Evolutionary conservation across 768 basidiomycete genomes (phyloP).

Genomic region (Sarcodon sp.): DNA sequence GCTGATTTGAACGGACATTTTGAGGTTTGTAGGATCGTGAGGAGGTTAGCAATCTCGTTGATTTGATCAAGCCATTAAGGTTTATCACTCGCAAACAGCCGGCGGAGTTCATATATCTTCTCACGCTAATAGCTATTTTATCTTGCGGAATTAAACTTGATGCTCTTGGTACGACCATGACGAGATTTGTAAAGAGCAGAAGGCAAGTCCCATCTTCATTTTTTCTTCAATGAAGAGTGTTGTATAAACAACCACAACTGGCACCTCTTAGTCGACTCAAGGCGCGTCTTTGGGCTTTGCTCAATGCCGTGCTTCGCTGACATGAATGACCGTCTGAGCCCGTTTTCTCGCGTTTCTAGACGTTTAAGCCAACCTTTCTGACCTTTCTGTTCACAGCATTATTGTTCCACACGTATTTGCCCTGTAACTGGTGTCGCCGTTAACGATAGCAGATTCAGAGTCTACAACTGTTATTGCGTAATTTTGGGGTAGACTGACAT

Average conservation of each 20-base stretch:
- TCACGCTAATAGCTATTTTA: neutral
- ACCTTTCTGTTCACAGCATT: neutral
- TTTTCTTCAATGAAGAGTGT: slow-evolving; percentile 57
- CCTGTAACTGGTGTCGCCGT: no score
- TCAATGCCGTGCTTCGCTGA: slow-evolving; percentile 48
- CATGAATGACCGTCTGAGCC: slow-evolving; percentile 57
- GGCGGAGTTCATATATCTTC: slow-evolving; percentile 3
- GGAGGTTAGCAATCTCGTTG: slow-evolving; percentile 1
- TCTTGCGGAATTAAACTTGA: neutral
- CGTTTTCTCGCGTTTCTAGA: slow-evolving; percentile 2
- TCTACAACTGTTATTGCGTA: no score
- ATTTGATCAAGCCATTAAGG: slow-evolving; percentile 5
- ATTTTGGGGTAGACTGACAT: no score
- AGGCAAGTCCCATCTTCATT: slow-evolving; percentile 15
- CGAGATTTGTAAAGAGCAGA: slow-evolving; percentile 1
- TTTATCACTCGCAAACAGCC: slow-evolving; percentile 1
- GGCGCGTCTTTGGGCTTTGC: slow-evolving; percentile 18
- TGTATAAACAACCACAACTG: slow-evolving; percentile 59
- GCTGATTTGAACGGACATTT: slow-evolving; percentile 83
- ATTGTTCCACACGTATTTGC: no score
- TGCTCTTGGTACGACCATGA: neutral
- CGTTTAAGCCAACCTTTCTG: neutral
- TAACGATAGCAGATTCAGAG: no score
- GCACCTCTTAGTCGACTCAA: slow-evolving; percentile 90
- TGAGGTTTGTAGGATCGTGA: slow-evolving; percentile 15